A percentile compares a stretch with the other conserved stretches of the same genome.
Conservation (phyloP, 306 rosid genomes). For the Alnus glutinosa region DNA sequence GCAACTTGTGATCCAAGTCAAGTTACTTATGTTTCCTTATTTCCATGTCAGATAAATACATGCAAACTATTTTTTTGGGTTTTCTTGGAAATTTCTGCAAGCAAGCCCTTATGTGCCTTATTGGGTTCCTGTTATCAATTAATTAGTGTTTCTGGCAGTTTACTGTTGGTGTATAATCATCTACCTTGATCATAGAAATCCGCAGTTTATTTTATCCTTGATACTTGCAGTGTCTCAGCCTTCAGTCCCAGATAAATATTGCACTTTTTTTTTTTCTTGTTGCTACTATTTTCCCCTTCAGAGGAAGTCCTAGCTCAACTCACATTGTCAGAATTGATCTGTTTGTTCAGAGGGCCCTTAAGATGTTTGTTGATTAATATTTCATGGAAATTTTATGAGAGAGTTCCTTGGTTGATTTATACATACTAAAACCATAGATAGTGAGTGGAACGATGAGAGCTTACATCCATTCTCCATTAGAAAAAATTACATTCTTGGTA, state of each 20-base stretch:
- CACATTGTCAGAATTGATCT: not conserved
- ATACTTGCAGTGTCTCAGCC: not conserved
- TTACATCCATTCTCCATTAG: not conserved
- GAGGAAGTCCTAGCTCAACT: not conserved
- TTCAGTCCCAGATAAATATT: not conserved
- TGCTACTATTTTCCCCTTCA: not conserved
- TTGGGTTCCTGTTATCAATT: not conserved
- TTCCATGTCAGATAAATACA: not conserved
- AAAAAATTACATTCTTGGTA: not conserved
- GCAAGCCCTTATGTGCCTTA: not conserved
- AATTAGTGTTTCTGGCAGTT: not conserved
- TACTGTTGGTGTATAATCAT: not conserved
- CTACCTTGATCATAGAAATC: not conserved
- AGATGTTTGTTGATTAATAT: not conserved
- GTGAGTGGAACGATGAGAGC: not conserved
- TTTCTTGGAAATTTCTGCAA: not conserved
- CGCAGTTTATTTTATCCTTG: not conserved
- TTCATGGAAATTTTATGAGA: not conserved
- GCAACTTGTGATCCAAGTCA: not conserved
- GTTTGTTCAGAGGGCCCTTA: not conserved
- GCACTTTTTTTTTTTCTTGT: not conserved
- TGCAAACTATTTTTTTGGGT: not conserved
- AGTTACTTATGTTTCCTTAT: not conserved
- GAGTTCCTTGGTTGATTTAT: not conserved
- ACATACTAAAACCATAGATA: not conserved